Conservation (phyloP, 2,329 filamentous ascomycete species). For the Thelonectria olida region DNA sequence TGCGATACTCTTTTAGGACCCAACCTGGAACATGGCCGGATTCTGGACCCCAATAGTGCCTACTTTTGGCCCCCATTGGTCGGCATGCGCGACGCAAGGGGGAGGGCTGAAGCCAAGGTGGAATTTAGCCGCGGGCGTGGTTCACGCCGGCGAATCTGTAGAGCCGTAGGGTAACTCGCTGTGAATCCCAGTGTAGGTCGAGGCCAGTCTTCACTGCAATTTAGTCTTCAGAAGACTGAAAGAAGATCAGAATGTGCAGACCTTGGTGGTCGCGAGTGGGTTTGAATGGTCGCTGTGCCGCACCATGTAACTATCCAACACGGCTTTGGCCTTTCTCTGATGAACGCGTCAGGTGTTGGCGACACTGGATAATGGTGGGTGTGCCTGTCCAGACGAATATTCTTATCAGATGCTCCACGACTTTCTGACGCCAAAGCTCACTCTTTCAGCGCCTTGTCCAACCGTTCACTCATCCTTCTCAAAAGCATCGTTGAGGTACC, state of each 20-base stretch:
- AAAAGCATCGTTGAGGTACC: slow-evolving; percentile 73
- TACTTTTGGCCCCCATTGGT: not conserved
- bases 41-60: slow-evolving; percentile 3
- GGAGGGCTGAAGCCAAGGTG: not conserved
- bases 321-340: not conserved
- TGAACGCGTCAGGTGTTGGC: not conserved
- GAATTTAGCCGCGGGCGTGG: not conserved
- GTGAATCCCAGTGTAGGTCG: no score
- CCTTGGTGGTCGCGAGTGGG: not conserved
- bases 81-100: slow-evolving; percentile 1
- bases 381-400: not conserved
- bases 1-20: not conserved
- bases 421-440: not conserved
- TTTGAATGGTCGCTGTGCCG: not conserved
- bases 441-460: not conserved
- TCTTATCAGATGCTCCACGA: not conserved
- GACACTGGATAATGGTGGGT: not conserved
- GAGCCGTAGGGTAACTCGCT: not conserved
- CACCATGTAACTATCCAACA: not conserved
- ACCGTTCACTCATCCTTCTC: slow-evolving; percentile 60
- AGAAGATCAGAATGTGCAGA: not conserved
- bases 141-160: not conserved
- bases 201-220: not conserved
- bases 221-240: not conserved
- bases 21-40: not conserved